Evolutionary conservation across 2,329 filamentous ascomycete species (phyloP), one percentile per base, ranked within the genome.

Genomic region (Teratosphaeria pseudoeucalypti): DNA sequence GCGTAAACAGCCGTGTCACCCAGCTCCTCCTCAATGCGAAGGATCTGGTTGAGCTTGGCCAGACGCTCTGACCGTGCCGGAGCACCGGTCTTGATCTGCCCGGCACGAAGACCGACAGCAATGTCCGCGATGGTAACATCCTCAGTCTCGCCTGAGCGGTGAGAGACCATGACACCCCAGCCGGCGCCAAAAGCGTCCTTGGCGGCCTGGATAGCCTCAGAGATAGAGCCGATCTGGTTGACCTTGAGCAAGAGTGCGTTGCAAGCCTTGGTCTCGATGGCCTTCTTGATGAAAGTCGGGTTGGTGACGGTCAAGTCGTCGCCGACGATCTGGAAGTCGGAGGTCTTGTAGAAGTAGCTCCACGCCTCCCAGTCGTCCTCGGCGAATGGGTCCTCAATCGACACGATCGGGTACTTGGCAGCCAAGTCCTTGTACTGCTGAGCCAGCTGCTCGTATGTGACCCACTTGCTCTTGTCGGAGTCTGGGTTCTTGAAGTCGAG

Each of bases 401-500:
- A 90, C 80, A 97, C 90, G 74, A 99, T 99, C 73, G 94, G 92
- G 83, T 99, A 99, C 82, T 96, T 96, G 84, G 86, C 84, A 75
- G 84, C 83, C 63, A 99, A 86, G 54, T 86, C 82, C 77, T 89
- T 85, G 87, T 99, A 97, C 72, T 95, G 81, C 73, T 88, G 86
- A 74, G 94, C 92, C 64, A 99, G 88, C 82, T 99, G 83, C 84
- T 97, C 90, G 80, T 97, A 97, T 70, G 90, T 96, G 82, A 99
- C 83, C 94, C 94, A 97, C 86, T 99, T 97, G 82, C 79, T 84
- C 74, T 86, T 84, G 82, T 99, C 94, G 77, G 88, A 94, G 66
- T 97, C 88, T 73, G 94, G 92, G 86, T 99, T 99, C 90, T 99
- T 97, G 90, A 97, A 99, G 87, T 97, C 94, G 67, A 99, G 85